Evolutionary conservation across 306 rosid genomes (phyloP), one percentile per base, ranked within the genome.

Genomic region (Acacia melanoxylon): DNA sequence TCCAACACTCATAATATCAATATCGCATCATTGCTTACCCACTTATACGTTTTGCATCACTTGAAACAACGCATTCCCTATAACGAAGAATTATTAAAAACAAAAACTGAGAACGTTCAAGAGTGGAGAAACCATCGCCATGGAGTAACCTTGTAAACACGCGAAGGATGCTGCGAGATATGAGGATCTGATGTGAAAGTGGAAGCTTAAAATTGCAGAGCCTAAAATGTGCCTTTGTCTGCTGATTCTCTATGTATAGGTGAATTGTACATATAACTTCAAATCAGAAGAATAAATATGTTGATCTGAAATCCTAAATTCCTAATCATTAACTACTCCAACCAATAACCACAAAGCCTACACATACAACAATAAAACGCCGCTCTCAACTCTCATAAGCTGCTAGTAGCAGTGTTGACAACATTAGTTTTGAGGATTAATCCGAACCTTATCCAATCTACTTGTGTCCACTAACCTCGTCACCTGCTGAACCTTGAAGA

Each of bases 401-500:
- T 15, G 19, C 56, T 5, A 16, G 56, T 14, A 16, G 20, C n/a
- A 16, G 8, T 1, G 19, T 4, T 8, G 24, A 6, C 20, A 27
- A 56, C 10, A 74, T 77, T 25, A 56, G 48, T 68, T 67, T 65
- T 72, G 69, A 81, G 80, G 44, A 52, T 5, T 54, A 49, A 65
- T 48, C 3, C 76, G 56, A 84, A 82, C 76, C 45, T 45, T 25
- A 8, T 79, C 84, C 82, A 84, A 72, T 46, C 67, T 42, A 20
- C 66, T 81, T 66, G 77, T 76, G 12, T 76, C 44, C 22, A 48
- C 46, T 25, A 82, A 29, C 12, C 17, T 58, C 9, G 84, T 15
- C 66, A 27, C 74, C 73, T 86, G 85, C 12, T 90, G 90, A 81
- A 78, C 12, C 20, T 67, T 8, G 27, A 78, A 68, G 74, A 54